These are phyloP conservation scores for Amyloporia xantha DNA, from an alignment of 768 basidiomycete species.

Conservation along the genomic window DNA sequence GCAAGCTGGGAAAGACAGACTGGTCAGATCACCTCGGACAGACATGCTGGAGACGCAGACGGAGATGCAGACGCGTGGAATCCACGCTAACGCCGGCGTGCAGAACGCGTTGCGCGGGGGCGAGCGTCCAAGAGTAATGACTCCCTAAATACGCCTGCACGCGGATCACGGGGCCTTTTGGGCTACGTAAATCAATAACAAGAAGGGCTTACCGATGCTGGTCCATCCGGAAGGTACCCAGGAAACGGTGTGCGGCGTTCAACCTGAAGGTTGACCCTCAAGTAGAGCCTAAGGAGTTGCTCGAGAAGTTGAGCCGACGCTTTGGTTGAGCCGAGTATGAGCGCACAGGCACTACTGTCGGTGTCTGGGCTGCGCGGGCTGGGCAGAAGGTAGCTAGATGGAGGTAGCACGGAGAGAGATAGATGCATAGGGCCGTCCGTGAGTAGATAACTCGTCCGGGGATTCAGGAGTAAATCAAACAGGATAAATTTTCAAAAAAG, in stretches of 20 bases:
- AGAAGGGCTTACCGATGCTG: conserved; percentile 1
- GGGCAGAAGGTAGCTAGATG: neutral
- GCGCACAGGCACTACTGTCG: neutral
- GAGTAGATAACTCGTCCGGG: no score
- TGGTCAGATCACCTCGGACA: neutral
- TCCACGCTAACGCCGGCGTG: conserved; percentile 5
- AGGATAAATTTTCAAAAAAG: neutral
- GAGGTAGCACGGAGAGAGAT: neutral
- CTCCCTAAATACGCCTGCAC: conserved; percentile 3
- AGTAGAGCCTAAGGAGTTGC: neutral
- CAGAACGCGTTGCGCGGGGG: neutral
- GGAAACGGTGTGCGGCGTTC: neutral
- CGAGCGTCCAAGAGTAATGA: neutral
- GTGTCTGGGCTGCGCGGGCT: neutral
- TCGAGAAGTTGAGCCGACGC: neutral
- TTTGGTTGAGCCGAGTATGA: neutral
- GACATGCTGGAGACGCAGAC: neutral
- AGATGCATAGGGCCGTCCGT: no score
- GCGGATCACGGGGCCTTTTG: neutral
- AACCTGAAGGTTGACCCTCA: conserved; percentile 2
- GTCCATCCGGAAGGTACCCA: neutral
- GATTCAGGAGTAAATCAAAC: neutral
- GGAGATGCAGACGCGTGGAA: neutral
- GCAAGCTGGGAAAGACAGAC: neutral
- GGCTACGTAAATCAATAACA: conserved; percentile 3